These are phyloP conservation scores for Boletellus ananiceps DNA, from an alignment of 768 basidiomycete genomes.

Conservation along the genomic window DNA sequence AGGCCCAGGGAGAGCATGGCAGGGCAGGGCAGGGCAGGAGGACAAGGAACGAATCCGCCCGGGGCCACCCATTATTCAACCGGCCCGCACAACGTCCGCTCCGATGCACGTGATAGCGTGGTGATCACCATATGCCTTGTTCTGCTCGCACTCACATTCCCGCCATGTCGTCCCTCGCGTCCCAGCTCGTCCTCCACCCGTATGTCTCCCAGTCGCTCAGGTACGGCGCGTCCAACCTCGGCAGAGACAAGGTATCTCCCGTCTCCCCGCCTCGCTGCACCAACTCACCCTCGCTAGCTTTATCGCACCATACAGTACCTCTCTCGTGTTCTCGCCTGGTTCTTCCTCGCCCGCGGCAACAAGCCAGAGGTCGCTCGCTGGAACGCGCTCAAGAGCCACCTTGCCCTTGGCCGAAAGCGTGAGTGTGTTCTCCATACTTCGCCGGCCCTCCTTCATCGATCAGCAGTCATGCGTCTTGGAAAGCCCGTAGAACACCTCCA, in stretches of 20 bases:
- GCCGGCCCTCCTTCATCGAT: background rate
- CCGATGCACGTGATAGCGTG: slow-evolving; percentile 28
- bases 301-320: slow-evolving; percentile 92
- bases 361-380: slow-evolving; percentile 71
- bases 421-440: slow-evolving; percentile 1
- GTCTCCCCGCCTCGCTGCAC: background rate
- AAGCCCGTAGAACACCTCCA: slow-evolving; percentile 94
- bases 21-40: background rate
- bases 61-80: background rate
- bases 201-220: slow-evolving; percentile 69
- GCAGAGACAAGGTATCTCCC: slow-evolving; percentile 78
- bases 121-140: background rate
- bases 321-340: slow-evolving; percentile 85
- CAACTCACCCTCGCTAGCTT: slow-evolving; percentile 42
- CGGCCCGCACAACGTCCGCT: background rate
- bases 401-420: slow-evolving; percentile 87
- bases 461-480: slow-evolving; percentile 82
- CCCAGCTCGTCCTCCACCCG: slow-evolving; percentile 85
- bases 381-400: slow-evolving; percentile 80
- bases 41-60: slow-evolving; percentile 1
- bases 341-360: slow-evolving; percentile 62
- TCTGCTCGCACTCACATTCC: background rate
- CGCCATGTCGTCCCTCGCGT: slow-evolving; percentile 42
- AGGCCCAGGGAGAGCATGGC: slow-evolving; percentile 10
- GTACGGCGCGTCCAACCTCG: slow-evolving; percentile 74